Evolutionary conservation across 176 grass and related monocot species (phyloP), one percentile per base, ranked within the genome.

Genomic region (Aegilops speltoides): DNA sequence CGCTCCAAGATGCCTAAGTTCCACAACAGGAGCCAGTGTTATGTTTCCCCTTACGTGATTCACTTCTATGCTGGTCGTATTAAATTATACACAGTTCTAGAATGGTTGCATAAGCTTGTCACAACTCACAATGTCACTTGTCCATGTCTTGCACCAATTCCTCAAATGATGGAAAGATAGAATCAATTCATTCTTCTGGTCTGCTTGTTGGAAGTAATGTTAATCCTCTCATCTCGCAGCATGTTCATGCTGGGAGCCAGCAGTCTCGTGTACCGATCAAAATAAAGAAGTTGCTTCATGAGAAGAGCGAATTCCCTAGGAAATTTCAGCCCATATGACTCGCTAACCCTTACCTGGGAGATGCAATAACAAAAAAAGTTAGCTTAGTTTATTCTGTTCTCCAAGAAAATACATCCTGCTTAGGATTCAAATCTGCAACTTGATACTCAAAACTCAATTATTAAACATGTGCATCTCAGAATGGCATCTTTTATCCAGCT

Each of bases 241-340:
- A 98, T 98, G 90, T 94, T 98, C 96, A 98, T 96, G 78, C 81
- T 92, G 3, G 96, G 96, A 16, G 96, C 96, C 65, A 98, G 46
- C 78, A 98, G 68, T 78, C 96, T 89, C 12, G 96, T 98, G 26
- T 76, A 76, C 25, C 73, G 96, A 69, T 98, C 96, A 28, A 98
- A 98, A 78, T 98, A 98, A 83, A 98, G 84, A 26, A 98, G 73
- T 26, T 98, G 96, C 79, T 98, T 98, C 92, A 94, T 93, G 12
- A 98, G 88, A 64, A 98, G 96, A 46, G 96, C 96, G 38, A 98
- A 98, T 22, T 98, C 93, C 7, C 93, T 92, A 24, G 96, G 96
- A 84, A 98, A 98, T 91, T 78, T 94, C 86, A 98, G 52, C 48
- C 96, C 96, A 59, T 98, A 93, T 4, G 96, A 98, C 76, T 98